Evolutionary conservation across 192 early-diverging fungal species (phyloP).

Genomic region (Spizellomyces punctatus): DNA sequence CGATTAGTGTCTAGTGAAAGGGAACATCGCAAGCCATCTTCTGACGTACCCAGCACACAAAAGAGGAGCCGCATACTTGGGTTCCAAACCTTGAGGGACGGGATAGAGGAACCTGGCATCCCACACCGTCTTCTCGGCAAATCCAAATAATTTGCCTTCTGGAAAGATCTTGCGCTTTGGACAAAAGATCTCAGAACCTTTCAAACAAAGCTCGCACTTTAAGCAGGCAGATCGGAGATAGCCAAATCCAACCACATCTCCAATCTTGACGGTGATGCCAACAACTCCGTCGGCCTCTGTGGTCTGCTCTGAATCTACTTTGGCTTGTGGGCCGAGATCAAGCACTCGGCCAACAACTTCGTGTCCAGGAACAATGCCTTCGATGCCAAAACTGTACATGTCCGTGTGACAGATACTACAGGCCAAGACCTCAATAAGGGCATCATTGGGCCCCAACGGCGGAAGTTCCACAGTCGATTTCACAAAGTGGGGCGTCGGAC

Average conservation of each 20-base stretch:
- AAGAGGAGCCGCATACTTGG: too few species aligned
- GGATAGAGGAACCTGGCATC: too few species aligned
- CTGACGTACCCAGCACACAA: conserved; percentile 27
- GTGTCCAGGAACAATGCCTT: conserved; percentile 54
- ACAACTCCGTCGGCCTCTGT: conserved; percentile 46
- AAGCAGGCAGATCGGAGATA: conserved; percentile 36
- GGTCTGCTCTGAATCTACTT: neutral
- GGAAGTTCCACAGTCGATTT: too few species aligned
- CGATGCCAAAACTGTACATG: conserved; percentile 67
- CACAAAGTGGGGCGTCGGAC: too few species aligned
- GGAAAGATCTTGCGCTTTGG: conserved; percentile 24
- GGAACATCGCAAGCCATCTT: conserved; percentile 25
- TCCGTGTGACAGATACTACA: conserved; percentile 82
- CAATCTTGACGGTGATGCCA: conserved; percentile 21
- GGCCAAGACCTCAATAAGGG: conserved; percentile 75
- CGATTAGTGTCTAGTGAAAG: conserved; percentile 67
- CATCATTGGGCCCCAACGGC: conserved; percentile 26
- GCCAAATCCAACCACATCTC: conserved; percentile 45
- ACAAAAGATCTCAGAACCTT: conserved; percentile 25
- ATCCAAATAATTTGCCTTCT: conserved; percentile 22
- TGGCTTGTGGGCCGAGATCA: too few species aligned
- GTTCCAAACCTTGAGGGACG: too few species aligned
- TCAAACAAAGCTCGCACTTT: conserved; percentile 33
- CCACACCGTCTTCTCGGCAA: conserved; percentile 15
- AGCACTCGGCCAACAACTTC: too few species aligned